Evolutionary conservation across 164 flowering plant species (phyloP), one percentile per base, ranked within the genome.

Genomic region (Litsea cubeba): DNA sequence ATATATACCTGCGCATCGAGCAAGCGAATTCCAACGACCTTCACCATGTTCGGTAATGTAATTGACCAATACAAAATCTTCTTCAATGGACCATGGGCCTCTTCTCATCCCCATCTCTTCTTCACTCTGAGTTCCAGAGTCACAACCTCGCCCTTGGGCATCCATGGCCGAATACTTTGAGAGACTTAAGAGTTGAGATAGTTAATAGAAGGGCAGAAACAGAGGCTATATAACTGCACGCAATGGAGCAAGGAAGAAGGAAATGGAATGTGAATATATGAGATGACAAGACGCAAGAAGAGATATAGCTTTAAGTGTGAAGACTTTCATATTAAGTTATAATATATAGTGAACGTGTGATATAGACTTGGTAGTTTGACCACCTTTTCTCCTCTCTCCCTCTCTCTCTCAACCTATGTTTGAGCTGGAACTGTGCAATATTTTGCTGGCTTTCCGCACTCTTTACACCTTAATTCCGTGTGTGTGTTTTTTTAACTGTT

Each of bases 21-120:
- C 91, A 7, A 90, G 89, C 32, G 83, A 83, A 68, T 87, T 90
- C 97, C 97, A 92, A 25, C 89, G 87, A 6, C 91, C 92, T 78
- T 86, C 91, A 15, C 97, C 97, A 46, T 90, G 91, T 63, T 65
- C 75, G 50, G 84, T 74, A 73, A 92, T 84, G 87, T 84, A 86
- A 82, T 86, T 82, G 72, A 84, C 81, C 78, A 92, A 90, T 62
- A 80, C 72, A 18, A 72, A 71, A 75, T 92, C 97, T 77, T 92
- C 97, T 65, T 92, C 92, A 22, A 77, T 82, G 24, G 97, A 88
- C 97, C 97, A 92, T 1, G 93, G 89, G 23, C 97, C 97, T 77
- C 88, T 86, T 57, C 89, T 81, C 11, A 87, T 76, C 54, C 87
- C 92, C 83, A 75, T 71, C 50, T 80, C 82, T 51, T 82, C 84